Evolutionary conservation across 306 rosid genomes (phyloP), one percentile per base, ranked within the genome.

Genomic region (Oemleria cerasiformis): DNA sequence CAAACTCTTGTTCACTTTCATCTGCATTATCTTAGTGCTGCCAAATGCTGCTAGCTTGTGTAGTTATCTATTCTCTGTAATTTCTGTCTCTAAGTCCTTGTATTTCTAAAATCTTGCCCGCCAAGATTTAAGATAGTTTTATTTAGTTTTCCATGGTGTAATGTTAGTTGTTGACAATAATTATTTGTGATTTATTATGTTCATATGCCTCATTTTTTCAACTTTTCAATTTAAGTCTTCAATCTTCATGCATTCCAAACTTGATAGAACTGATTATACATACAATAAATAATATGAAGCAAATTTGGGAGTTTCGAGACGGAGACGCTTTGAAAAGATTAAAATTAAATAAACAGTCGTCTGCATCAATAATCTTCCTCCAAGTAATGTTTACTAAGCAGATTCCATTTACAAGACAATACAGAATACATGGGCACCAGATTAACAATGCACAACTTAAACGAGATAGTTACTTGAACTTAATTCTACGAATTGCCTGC

Each of bases 21-120:
- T 78, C 64, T 78, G 88, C 90, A 82, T 70, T 75, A 23, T 82
- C 86, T 80, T 30, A 30, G 36, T 65, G 71, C 54, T 86, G 96
- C 82, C 59, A 63, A 67, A 61, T 65, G 65, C 73, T 57, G 36
- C 73, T 8, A 8, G 70, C 48, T 73, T 84, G 85, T 84, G 84
- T 66, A 74, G 75, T 63, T 68, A 19, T 81, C 69, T 67, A 23
- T 49, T 21, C 51, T 50, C 44, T 78, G 84, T 81, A 78, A 82
- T 83, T 30, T 4, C 3, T 30, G 36, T 81, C 74, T 73, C 78
- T 36, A 71, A 50, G 79, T 65, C 68, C 62, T 48, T 73, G 68
- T 76, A 77, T 53, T 74, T 60, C 73, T 63, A 60, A 75, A 23
- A n/a, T 77, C 75, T 80, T 78, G 47, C 40, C 4, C 66, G 47